These are phyloP conservation scores for Daldinia childiae DNA, from an alignment of 495 filamentous ascomycete genomes.

Conservation along the genomic window DNA sequence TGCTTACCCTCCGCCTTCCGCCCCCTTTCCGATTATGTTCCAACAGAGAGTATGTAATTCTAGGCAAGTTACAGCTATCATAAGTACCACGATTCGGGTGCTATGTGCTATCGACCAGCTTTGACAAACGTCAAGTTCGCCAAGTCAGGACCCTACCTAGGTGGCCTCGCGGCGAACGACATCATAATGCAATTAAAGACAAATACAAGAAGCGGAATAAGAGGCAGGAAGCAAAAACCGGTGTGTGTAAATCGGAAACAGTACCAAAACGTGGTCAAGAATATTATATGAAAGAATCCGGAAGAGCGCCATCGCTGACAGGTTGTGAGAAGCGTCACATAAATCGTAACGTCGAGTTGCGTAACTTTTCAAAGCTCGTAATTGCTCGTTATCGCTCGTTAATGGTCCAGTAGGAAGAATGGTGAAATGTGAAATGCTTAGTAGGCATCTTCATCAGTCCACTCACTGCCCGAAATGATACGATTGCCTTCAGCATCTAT, in stretches of 20 bases:
- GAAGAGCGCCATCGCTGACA: slow-evolving; percentile 29
- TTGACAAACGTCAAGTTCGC: slow-evolving; percentile 15
- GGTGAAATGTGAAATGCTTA: slow-evolving; percentile 39
- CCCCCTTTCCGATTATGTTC: slow-evolving; percentile 43
- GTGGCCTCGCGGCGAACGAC: slow-evolving; percentile 27
- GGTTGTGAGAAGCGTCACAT: slow-evolving; percentile 30
- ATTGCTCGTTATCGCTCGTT: slow-evolving; percentile 19
- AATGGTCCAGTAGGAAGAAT: slow-evolving; percentile 29
- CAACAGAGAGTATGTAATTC: slow-evolving; percentile 38
- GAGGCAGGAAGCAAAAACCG: slow-evolving; percentile 7
- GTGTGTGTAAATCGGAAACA: slow-evolving; percentile 13
- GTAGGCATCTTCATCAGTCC: slow-evolving; percentile 65
- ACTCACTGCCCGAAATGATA: slow-evolving; percentile 63
- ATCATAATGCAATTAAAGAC: slow-evolving; percentile 38
- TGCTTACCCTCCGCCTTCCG: slow-evolving; percentile 31
- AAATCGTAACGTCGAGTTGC: slow-evolving; percentile 35
- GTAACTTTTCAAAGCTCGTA: slow-evolving; percentile 37
- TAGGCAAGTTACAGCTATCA: slow-evolving; percentile 19
- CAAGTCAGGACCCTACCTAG: slow-evolving; percentile 17
- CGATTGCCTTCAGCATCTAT: slow-evolving; percentile 60
- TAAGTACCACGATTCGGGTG: slow-evolving; percentile 15
- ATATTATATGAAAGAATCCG: slow-evolving; percentile 17
- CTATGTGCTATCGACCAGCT: slow-evolving; percentile 17
- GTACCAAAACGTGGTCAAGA: slow-evolving; percentile 6
- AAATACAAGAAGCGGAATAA: slow-evolving; percentile 39